Evolutionary conservation across 805 yeast genomes (phyloP).

Genomic region (Starmera amethionina): DNA sequence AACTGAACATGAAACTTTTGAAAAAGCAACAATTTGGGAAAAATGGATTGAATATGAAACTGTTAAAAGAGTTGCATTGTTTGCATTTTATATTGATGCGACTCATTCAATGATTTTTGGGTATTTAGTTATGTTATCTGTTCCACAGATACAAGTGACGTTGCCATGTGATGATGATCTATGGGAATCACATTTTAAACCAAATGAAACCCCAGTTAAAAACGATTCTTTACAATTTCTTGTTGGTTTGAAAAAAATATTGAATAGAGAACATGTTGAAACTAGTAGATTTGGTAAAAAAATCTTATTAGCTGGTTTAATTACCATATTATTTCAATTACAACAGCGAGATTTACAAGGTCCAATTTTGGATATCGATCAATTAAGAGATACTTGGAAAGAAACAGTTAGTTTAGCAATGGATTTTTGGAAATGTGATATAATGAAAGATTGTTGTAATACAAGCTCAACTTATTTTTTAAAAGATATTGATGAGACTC

Average conservation of each 20-base stretch:
- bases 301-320: slow-evolving; percentile 55
- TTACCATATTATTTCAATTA: slow-evolving; percentile 60
- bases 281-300: slow-evolving; percentile 55
- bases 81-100: slow-evolving; percentile 76
- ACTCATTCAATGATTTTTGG: slow-evolving; percentile 73
- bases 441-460: slow-evolving; percentile 24
- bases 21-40: slow-evolving; percentile 34
- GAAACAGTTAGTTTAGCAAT: slow-evolving; percentile 59
- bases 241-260: slow-evolving; percentile 43
- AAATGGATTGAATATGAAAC: slow-evolving; percentile 77
- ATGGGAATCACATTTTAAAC: slow-evolving; percentile 37
- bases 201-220: slow-evolving; percentile 16
- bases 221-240: slow-evolving; percentile 35
- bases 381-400: slow-evolving; percentile 48
- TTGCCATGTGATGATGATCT: slow-evolving; percentile 55
- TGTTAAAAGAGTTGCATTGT: slow-evolving; percentile 65
- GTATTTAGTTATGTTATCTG: slow-evolving; percentile 48
- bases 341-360: slow-evolving; percentile 63
- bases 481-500: slow-evolving; percentile 8
- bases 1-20: slow-evolving; percentile 17
- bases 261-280: slow-evolving; percentile 38
- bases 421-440: slow-evolving; percentile 55
- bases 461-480: slow-evolving; percentile 13
- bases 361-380: slow-evolving; percentile 33
- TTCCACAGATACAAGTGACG: slow-evolving; percentile 52